Conservation (phyloP, 2,329 filamentous ascomycete species). For the Bertia moriformis region DNA sequence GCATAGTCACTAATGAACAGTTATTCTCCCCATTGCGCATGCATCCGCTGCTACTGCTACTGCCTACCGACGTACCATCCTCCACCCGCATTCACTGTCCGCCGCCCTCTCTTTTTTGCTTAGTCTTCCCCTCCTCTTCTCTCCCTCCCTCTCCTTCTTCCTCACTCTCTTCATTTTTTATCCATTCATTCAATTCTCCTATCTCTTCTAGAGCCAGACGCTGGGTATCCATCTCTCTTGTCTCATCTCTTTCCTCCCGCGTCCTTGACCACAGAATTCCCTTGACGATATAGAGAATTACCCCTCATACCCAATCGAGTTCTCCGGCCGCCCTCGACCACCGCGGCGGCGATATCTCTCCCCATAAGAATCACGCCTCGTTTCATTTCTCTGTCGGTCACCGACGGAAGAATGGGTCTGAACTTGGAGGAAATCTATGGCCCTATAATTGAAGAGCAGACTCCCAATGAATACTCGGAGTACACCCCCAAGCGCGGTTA, state of each 20-base stretch:
- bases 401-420: conserved; percentile 1
- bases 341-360: no score
- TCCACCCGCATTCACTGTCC: background rate
- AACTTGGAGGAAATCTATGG: conserved; percentile 1
- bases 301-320: no score
- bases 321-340: no score
- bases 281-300: no score
- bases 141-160: background rate
- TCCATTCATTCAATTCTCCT: background rate
- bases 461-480: background rate
- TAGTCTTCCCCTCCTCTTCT: background rate
- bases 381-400: background rate
- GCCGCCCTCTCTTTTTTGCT: background rate
- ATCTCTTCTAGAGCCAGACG: background rate
- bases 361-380: background rate
- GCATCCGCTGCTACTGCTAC: no score
- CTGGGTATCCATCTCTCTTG: background rate
- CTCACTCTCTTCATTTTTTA: background rate
- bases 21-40: no score
- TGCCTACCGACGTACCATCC: no score
- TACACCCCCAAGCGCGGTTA: background rate
- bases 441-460: background rate
- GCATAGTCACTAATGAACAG: no score
- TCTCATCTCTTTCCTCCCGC: background rate
- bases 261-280: background rate